Evolutionary conservation across 805 yeast species (phyloP).

Genomic region (Huiozyma naganishii): DNA sequence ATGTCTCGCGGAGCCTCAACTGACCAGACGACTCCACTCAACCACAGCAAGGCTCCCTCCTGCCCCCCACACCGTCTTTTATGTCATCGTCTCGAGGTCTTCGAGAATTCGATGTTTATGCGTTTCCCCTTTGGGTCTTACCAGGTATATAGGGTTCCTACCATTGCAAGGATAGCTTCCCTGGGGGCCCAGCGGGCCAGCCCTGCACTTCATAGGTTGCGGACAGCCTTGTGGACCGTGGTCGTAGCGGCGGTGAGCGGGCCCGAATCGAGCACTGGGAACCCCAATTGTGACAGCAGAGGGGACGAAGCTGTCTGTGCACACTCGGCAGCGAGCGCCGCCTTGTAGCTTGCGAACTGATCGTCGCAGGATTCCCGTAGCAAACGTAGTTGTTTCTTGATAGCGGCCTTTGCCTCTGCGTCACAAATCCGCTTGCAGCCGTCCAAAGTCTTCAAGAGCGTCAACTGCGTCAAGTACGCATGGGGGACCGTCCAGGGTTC

Average conservation of each 20-base stretch:
- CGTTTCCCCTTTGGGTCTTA: too few species aligned
- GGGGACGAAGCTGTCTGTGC: not conserved
- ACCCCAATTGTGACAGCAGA: not conserved
- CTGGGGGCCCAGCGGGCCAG: too few species aligned
- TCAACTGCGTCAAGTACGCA: slow-evolving; percentile 12
- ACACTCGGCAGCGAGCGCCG: not conserved
- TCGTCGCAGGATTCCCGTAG: slow-evolving; percentile 18
- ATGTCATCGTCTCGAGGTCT: too few species aligned
- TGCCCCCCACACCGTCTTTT: too few species aligned
- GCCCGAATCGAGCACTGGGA: not conserved
- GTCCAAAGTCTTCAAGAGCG: slow-evolving; percentile 23
- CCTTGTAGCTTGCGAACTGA: slow-evolving; percentile 7
- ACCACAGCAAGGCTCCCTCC: too few species aligned
- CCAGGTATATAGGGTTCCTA: too few species aligned
- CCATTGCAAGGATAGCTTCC: too few species aligned
- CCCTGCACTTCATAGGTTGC: slow-evolving; percentile 3
- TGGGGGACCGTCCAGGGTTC: slow-evolving; percentile 18
- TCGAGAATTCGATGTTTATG: too few species aligned
- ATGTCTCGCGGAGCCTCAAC: too few species aligned
- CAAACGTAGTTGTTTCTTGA: slow-evolving; percentile 10
- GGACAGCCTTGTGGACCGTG: slow-evolving; percentile 1
- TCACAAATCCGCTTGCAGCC: slow-evolving; percentile 19
- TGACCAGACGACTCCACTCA: too few species aligned
- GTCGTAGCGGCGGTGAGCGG: not conserved
- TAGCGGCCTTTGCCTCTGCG: slow-evolving; percentile 7